Base-by-base conservation (phyloP, 2,329 filamentous ascomycete genomes). In the Aspergillus clavatus region DNA sequence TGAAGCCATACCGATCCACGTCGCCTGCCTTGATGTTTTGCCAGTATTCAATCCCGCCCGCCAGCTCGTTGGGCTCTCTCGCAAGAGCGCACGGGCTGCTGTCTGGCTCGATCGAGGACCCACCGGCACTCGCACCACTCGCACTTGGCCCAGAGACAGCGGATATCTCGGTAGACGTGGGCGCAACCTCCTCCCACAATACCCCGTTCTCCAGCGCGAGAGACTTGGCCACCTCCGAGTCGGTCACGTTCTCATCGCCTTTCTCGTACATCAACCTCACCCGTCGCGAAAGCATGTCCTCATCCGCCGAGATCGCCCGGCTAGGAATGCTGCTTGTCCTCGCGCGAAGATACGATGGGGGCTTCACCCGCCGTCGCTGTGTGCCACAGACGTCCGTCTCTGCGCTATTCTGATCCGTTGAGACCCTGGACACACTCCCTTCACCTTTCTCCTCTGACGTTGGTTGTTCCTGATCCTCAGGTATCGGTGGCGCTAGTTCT, bases 1-100 rank as follows among this genome's bases (percentile, higher is more conserved):
- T 84, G 64, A 84, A 84, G 7, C 81, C 81, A 59, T 84, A 84
- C 47, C 81, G 72, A 60, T 84, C 81, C 3, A 84, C 79, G 50
- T 82, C 75, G 11, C 69, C 75, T 5, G 72, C 77, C 14, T 76
- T 70, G 8, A 84, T 66, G 60, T 83, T 74, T 48, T 79, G 72
- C 81, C 81, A 84, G 53, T 84, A 80, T 52, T 84, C 81, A 39
- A 83, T 74, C 2, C 81, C 81, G 6, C 81, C 81, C 18, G 81
- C 80, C 24, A 78, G 63, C 62, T 84, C 81, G 40, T 72, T 68
- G 8, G 74, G 68, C 51, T 82, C 76, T 52, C 75, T 71, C 40
- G 69, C 65, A 45, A 75, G 72, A 24, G 62, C 53, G 16, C 63
- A 64, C 24, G 59, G 64, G 38, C 31, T 18, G 31, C 58, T 55